phyloP scores from a whole-genome alignment of 345 rosid species.

The Viola odorata region DNA sequence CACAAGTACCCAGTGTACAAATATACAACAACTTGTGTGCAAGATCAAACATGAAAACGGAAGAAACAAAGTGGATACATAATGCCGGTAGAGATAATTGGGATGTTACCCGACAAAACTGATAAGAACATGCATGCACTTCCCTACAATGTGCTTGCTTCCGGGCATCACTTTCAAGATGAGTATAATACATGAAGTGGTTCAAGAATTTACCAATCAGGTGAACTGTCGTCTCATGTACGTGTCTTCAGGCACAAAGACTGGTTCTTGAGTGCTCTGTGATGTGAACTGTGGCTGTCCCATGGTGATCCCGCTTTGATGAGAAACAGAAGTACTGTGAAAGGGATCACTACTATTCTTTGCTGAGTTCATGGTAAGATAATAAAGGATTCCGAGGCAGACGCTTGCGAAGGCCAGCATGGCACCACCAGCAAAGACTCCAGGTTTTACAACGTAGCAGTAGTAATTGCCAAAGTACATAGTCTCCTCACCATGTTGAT shows the following conservation, averaged over 20 bases:
- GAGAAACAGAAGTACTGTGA: slow-evolving; percentile 24
- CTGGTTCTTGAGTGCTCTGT: slow-evolving; percentile 50
- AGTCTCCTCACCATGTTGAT: slow-evolving; percentile 49
- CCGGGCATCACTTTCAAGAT: too few species aligned
- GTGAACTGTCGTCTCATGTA: slow-evolving; percentile 66
- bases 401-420: slow-evolving; percentile 51
- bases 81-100: too few species aligned
- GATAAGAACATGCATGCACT: too few species aligned
- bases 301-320: slow-evolving; percentile 55
- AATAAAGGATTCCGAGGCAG: slow-evolving; percentile 63
- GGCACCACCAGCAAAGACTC: slow-evolving; percentile 76
- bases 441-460: slow-evolving; percentile 78
- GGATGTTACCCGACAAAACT: too few species aligned
- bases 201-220: slow-evolving; percentile 19
- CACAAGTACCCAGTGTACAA: too few species aligned
- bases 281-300: slow-evolving; percentile 68
- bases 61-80: too few species aligned
- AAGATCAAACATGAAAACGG: too few species aligned
- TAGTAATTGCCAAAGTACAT: slow-evolving; percentile 39
- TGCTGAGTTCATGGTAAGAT: slow-evolving; percentile 40
- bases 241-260: slow-evolving; percentile 74
- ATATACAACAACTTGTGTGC: too few species aligned
- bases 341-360: slow-evolving; percentile 29
- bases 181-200: too few species aligned
- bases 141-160: too few species aligned